These are phyloP conservation scores for Hygrocybe punicea DNA, from an alignment of 768 basidiomycete genomes.

Conservation along the genomic window DNA sequence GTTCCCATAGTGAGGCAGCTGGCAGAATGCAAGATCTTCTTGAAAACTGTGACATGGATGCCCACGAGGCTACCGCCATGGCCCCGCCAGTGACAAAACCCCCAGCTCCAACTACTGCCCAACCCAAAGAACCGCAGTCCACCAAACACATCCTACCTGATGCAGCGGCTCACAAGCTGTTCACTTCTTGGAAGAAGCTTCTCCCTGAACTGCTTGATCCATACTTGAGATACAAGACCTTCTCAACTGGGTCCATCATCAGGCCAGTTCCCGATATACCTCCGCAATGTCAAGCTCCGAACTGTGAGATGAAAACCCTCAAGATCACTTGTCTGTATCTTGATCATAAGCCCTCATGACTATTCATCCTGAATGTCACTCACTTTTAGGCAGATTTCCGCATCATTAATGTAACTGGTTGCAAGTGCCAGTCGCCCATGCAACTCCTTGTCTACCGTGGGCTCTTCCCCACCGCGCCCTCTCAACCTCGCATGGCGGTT, in stretches of 20 bases:
- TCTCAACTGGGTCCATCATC: neutral
- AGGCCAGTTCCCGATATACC: neutral
- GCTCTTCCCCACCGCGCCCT: slow-evolving; percentile 15
- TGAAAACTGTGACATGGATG: neutral
- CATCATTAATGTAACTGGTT: slow-evolving; percentile 3
- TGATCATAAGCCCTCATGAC: slow-evolving; percentile 3
- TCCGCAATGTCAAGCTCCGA: neutral
- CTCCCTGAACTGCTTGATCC: slow-evolving; percentile 7
- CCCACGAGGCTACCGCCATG: neutral
- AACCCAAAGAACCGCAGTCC: neutral
- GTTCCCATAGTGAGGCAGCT: too few species aligned
- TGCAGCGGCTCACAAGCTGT: slow-evolving; percentile 14
- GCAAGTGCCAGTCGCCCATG: slow-evolving; percentile 3
- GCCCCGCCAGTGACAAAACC: neutral
- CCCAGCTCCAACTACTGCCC: neutral
- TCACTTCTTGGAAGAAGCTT: slow-evolving; percentile 3
- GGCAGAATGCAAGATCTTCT: neutral
- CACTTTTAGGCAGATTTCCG: slow-evolving; percentile 1
- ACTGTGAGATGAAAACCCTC: neutral
- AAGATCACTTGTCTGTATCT: slow-evolving; percentile 4
- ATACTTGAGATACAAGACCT: neutral
- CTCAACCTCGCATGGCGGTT: slow-evolving; percentile 12
- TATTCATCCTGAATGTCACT: neutral
- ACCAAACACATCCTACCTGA: neutral
- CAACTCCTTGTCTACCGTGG: slow-evolving; percentile 12